Base-by-base conservation (phyloP, 768 basidiomycete genomes). In the Termitomyces sp. region DNA sequence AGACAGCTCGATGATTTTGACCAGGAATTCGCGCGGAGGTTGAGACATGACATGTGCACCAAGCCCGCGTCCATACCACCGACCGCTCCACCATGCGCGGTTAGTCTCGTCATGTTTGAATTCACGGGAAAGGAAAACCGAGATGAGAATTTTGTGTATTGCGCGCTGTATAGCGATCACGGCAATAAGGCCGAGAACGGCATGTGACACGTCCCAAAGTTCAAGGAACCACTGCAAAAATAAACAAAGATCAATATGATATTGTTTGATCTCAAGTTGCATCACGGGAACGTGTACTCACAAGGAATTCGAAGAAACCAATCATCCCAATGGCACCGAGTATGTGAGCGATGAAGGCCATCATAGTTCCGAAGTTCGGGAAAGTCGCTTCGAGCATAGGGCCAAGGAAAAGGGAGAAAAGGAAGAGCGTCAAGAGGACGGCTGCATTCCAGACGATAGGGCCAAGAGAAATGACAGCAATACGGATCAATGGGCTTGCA, bases 51-150 rank as follows among this genome's bases (percentile, higher is more conserved):
- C 94, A 72, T 94, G 89, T 5, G 85, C 70, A 46, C 96, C 96
- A 28, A 99, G 83, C 4, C 94, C 94, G 55, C 95, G 89, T 46
- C 96, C 96, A 73, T 95, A 96, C 97, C 97, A 98, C 71, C 88
- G 82, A 51, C 95, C 96, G 36, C 96, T 96, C 97, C 97, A 99
- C 96, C 96, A 99, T 7, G 96, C 96, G 32, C 94, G 84, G 77
- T 98, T 98, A 39, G 94, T 96, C 76, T 98, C 96, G 72, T 99
- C 97, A 72, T 98, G 95, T 79, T 99, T 99, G 84, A 97, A 97
- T 75, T 99, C 97, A 64, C 97, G 90, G 44, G 95, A 91, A 40
- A 98, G 79, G 85, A 96, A 94, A 63, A 96, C 90, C 0, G 96
- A 81, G 69, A 99, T 98, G 59, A 97, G 79, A 61, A 94, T 81